These are phyloP conservation scores for Hanseniaspora pseudoguilliermondii DNA, from an alignment of 805 yeast species.

Conservation along the genomic window DNA sequence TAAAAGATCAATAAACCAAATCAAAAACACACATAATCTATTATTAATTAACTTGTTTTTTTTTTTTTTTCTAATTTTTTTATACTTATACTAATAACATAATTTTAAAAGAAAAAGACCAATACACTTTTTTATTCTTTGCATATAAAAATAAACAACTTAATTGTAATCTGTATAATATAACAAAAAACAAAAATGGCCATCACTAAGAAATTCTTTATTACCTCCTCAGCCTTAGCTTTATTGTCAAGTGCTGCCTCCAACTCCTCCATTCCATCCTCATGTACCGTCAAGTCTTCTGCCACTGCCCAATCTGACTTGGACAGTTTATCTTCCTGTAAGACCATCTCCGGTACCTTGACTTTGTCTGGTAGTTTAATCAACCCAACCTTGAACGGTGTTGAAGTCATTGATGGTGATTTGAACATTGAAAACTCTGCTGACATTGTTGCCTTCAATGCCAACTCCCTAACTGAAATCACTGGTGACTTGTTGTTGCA, in stretches of 20 bases:
- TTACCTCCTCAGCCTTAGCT: conserved; percentile 19
- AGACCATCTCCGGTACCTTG: conserved; percentile 69
- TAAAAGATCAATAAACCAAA: too few species aligned
- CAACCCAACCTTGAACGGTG: conserved; percentile 57
- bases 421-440: conserved; percentile 56
- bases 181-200: conserved; percentile 1
- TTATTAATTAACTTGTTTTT: neutral
- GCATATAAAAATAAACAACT: conserved; percentile 18
- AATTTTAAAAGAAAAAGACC: too few species aligned
- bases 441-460: conserved; percentile 52
- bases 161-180: too few species aligned
- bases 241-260: conserved; percentile 32
- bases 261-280: conserved; percentile 39
- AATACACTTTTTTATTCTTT: neutral
- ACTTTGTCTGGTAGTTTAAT: conserved; percentile 50
- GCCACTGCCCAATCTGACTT: conserved; percentile 67
- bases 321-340: conserved; percentile 60
- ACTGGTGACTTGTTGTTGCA: conserved; percentile 54
- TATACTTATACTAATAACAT: too few species aligned
- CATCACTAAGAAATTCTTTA: conserved; percentile 11
- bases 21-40: neutral
- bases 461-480: conserved; percentile 65
- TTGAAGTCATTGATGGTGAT: conserved; percentile 66
- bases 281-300: conserved; percentile 50
- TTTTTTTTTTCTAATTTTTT: neutral